These are phyloP conservation scores for Hemisphaericaspora xylofermentans DNA, from an alignment of 1,139 yeast genomes.

Conservation along the genomic window DNA sequence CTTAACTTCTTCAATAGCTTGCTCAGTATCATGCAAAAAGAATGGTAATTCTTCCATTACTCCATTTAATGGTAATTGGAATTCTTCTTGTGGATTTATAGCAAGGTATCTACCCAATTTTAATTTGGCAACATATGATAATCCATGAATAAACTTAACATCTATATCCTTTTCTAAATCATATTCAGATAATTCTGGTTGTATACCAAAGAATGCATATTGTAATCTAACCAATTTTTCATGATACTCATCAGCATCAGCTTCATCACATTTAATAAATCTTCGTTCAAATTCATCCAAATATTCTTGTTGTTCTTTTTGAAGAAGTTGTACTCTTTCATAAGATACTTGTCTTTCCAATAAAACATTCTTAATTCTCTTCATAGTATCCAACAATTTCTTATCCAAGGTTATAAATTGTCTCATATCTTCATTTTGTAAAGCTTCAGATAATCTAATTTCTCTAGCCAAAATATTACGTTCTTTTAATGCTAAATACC, in stretches of 20 bases:
- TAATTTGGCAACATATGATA: constrained; percentile 63
- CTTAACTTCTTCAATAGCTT: constrained; percentile 53
- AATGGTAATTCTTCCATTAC: constrained; percentile 45
- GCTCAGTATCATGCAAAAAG: constrained; percentile 44
- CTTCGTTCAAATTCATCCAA: constrained; percentile 56
- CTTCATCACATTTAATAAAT: constrained; percentile 55
- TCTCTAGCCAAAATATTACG: constrained; percentile 81
- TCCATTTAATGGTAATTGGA: constrained; percentile 37
- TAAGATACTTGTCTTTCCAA: constrained; percentile 81
- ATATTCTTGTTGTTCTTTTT: constrained; percentile 43
- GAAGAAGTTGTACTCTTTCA: constrained; percentile 56
- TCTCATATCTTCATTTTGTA: constrained; percentile 27
- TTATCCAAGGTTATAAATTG: constrained; percentile 33
- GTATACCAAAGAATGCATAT: constrained; percentile 77
- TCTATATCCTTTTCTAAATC: constrained; percentile 50
- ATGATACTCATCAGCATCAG: constrained; percentile 58
- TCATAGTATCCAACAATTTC: constrained; percentile 40
- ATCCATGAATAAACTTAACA: constrained; percentile 59
- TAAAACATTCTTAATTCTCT: constrained; percentile 77
- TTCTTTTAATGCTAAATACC: constrained; percentile 86
- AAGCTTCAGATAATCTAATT: constrained; percentile 42
- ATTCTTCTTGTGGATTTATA: constrained; percentile 20
- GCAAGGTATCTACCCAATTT: constrained; percentile 45
- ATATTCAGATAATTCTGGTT: constrained; percentile 46
- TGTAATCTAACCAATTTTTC: constrained; percentile 77